These are phyloP conservation scores for Taphrina betulina DNA, from an alignment of 1,139 yeast species.

Conservation along the genomic window DNA sequence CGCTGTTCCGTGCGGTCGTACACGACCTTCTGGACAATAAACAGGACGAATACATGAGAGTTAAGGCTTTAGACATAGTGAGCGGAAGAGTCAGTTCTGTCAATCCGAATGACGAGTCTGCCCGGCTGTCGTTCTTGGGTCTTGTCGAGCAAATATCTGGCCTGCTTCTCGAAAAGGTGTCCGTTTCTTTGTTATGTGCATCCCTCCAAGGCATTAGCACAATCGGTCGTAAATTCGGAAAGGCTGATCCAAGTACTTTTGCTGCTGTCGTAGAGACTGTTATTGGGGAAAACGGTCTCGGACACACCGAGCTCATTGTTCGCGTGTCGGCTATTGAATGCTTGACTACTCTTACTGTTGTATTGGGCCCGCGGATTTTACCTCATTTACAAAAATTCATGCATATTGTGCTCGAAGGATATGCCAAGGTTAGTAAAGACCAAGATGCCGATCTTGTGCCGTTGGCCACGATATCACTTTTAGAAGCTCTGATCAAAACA, in stretches of 20 bases:
- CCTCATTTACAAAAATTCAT: slow-evolving; percentile 82
- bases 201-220: slow-evolving; percentile 63
- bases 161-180: background rate
- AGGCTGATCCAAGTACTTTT: slow-evolving; percentile 52
- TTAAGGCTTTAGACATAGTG: slow-evolving; percentile 23
- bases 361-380: slow-evolving; percentile 80
- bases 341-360: slow-evolving; percentile 65
- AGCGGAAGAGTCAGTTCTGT: slow-evolving; percentile 11
- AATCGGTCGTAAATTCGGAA: slow-evolving; percentile 63
- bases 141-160: slow-evolving; percentile 13
- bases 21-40: slow-evolving; percentile 7
- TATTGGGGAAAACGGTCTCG: slow-evolving; percentile 56
- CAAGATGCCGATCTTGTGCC: slow-evolving; percentile 40
- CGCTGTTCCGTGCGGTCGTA: slow-evolving; percentile 16
- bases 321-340: slow-evolving; percentile 72
- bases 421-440: slow-evolving; percentile 48
- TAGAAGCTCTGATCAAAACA: slow-evolving; percentile 73
- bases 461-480: slow-evolving; percentile 62
- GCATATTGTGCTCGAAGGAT: slow-evolving; percentile 67
- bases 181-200: slow-evolving; percentile 13
- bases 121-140: background rate
- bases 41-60: slow-evolving; percentile 14
- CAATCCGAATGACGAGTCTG: slow-evolving; percentile 1
- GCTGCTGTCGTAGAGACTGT: slow-evolving; percentile 54
- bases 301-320: slow-evolving; percentile 56